These are phyloP conservation scores for Fusarium graminum DNA, from an alignment of 2,329 filamentous ascomycete species.

Conservation along the genomic window DNA sequence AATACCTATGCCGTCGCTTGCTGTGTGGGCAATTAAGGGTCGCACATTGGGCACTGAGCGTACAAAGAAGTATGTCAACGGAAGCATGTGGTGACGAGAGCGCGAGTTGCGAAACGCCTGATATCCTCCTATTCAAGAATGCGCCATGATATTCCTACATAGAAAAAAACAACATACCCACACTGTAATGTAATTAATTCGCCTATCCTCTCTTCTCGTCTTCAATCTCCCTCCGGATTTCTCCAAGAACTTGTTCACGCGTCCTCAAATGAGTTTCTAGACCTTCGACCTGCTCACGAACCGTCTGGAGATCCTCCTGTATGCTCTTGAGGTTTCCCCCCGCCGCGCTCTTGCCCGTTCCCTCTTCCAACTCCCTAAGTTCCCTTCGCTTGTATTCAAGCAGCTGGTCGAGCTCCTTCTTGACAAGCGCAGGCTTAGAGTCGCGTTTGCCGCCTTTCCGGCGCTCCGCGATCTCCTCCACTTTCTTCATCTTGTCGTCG, in stretches of 20 bases:
- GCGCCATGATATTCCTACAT: slow-evolving; percentile 49
- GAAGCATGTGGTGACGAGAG: slow-evolving; percentile 57
- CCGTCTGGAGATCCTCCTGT: slow-evolving; percentile 85
- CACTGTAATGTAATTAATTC: slow-evolving; percentile 24
- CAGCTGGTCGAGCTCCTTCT: slow-evolving; percentile 92
- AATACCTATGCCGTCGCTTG: slow-evolving; percentile 64
- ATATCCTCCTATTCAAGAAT: slow-evolving; percentile 48
- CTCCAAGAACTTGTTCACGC: slow-evolving; percentile 80
- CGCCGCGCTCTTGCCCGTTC: slow-evolving; percentile 74
- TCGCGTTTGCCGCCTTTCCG: slow-evolving; percentile 75
- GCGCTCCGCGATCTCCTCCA: slow-evolving; percentile 79
- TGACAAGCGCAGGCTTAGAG: slow-evolving; percentile 89
- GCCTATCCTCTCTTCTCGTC: slow-evolving; percentile 77
- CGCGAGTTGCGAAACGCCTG: slow-evolving; percentile 38
- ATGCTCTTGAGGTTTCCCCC: slow-evolving; percentile 82
- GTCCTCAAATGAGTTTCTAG: slow-evolving; percentile 84
- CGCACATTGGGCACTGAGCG: slow-evolving; percentile 62
- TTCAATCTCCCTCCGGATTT: slow-evolving; percentile 85
- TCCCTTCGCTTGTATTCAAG: slow-evolving; percentile 93
- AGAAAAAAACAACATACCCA: slow-evolving; percentile 37
- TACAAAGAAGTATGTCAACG: slow-evolving; percentile 61
- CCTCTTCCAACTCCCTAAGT: slow-evolving; percentile 80
- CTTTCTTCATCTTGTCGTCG: slow-evolving; percentile 86
- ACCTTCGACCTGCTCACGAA: slow-evolving; percentile 95
- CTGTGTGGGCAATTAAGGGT: slow-evolving; percentile 66